Percentiles rank a stretch among this genome's conserved stretches.
Evolutionary conservation across 1,139 yeast genomes (phyloP).

Genomic region (Yamadazyma dendronema): DNA sequence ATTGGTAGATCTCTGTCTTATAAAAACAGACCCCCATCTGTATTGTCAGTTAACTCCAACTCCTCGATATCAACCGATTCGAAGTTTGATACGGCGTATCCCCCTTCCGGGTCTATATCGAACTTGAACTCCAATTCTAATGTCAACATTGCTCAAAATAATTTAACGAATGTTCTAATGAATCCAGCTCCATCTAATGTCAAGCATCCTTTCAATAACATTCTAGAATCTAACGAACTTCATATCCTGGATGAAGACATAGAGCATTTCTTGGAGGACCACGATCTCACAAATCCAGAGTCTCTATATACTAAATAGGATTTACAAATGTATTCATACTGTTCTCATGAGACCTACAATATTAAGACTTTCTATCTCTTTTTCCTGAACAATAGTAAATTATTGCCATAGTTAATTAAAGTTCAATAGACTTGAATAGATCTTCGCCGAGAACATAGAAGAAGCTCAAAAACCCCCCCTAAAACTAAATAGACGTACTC

Average conservation of each 20-base stretch:
- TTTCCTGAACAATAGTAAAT: no score
- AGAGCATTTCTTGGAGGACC: conserved; percentile 15
- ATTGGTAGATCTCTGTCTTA: conserved; percentile 12
- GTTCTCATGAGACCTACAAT: not conserved
- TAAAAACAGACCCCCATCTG: conserved; percentile 40
- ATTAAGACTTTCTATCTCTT: no score
- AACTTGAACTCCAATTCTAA: conserved; percentile 9
- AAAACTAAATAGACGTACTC: no score
- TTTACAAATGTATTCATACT: no score
- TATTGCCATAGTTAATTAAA: no score
- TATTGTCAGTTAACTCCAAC: conserved; percentile 39
- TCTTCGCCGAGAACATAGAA: no score
- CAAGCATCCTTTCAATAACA: conserved; percentile 11
- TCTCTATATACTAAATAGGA: not conserved
- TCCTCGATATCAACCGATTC: conserved; percentile 24
- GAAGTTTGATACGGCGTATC: conserved; percentile 12
- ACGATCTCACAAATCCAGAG: conserved; percentile 6
- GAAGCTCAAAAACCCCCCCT: no score
- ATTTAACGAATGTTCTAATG: conserved; percentile 1
- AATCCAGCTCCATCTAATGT: conserved; percentile 5
- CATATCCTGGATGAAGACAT: conserved; percentile 15
- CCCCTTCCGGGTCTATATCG: conserved; percentile 12
- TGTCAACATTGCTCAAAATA: conserved; percentile 4
- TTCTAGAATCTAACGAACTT: conserved; percentile 15
- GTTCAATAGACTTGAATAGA: no score